Conservation (phyloP, 1,139 yeast species). For the Taiozyma sp. region DNA sequence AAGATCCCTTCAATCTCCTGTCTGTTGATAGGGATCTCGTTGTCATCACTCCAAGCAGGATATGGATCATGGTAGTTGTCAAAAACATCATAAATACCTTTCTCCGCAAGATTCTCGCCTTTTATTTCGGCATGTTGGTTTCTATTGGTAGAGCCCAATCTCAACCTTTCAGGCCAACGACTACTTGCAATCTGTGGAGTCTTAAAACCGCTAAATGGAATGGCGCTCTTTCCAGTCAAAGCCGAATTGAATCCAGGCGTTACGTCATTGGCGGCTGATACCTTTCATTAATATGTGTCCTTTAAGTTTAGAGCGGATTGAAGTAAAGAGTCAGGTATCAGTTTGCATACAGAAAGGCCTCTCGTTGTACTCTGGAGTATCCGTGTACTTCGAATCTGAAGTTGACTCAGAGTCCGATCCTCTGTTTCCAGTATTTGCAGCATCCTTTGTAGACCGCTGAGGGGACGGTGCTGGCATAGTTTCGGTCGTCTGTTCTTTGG, state of each 20-base stretch:
- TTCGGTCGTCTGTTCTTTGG: not conserved
- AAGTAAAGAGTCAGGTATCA: conserved; percentile 1
- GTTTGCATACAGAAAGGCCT: conserved; percentile 13
- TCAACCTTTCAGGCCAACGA: conserved; percentile 36
- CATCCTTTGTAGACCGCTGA: not conserved
- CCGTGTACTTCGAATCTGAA: conserved; percentile 28
- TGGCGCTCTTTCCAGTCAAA: conserved; percentile 32
- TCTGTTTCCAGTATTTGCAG: not conserved
- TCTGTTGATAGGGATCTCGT: conserved; percentile 33
- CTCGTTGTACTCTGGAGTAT: conserved; percentile 25
- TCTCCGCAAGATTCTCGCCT: conserved; percentile 35
- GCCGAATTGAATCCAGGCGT: conserved; percentile 27
- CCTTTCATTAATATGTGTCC: not conserved
- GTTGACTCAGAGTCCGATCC: conserved; percentile 1
- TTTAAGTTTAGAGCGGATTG: not conserved
- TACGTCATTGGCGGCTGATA: conserved; percentile 13
- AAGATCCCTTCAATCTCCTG: conserved; percentile 54
- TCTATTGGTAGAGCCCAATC: conserved; percentile 28
- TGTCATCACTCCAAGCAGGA: conserved; percentile 51
- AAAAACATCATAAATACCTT: conserved; percentile 36
- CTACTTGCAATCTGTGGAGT: conserved; percentile 43
- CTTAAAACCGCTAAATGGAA: conserved; percentile 48
- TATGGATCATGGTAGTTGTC: conserved; percentile 44
- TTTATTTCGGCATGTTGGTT: conserved; percentile 21
- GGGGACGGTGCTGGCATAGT: conserved; percentile 7